Base-by-base conservation (phyloP, 2,329 filamentous ascomycete genomes). In the Ceratocystis albifundus region DNA sequence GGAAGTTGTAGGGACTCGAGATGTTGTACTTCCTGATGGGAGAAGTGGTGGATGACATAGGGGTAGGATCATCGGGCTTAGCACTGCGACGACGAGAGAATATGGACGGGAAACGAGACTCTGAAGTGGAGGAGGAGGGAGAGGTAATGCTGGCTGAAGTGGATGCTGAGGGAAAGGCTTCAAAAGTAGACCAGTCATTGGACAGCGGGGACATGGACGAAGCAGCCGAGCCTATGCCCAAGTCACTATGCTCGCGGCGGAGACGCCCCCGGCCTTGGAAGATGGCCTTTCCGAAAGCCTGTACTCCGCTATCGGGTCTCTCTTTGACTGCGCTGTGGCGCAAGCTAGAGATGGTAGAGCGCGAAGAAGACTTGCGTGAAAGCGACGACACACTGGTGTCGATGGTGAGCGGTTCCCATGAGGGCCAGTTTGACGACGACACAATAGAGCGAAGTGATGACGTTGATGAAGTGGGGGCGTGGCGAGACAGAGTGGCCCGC, bases 1-100 rank as follows among this genome's bases (percentile, higher is more conserved):
- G 84, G 68, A 87, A 87, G 75, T 87, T 86, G 74, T 84, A 87
- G 2, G 84, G 84, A 0, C 77, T 80, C 0, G 84, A 87, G 65
- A 87, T 87, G 65, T 80, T 79, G 62, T 80, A 71, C n/a, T 71
- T 71, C 3, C 71, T 61, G 8, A 32, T 62, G 57, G 64, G 53
- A 8, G 64, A 67, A 25, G n/a, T 53, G 50, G 44, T 25, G 3
- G 70, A 61, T 8, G 73, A 73, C n/a, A 45, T 41, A 25, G 61
- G 41, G 7, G 62, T 32, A 17, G 25, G 7, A 1, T 68, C 67
- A 5, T 66, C 65, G 28, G 67, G 61, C 64, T 68, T 68, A 36
- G 55, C 30, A 41, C 65, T 68, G 6, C 59, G 68, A 17, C 82
- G 78, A 63, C 82, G 77, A 55, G 77, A 73, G 67, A 85, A 84